Percentiles rank a stretch among this genome's conserved stretches.
Conservation (phyloP, 2,329 filamentous ascomycete genomes). For the Tolypocladium album region DNA sequence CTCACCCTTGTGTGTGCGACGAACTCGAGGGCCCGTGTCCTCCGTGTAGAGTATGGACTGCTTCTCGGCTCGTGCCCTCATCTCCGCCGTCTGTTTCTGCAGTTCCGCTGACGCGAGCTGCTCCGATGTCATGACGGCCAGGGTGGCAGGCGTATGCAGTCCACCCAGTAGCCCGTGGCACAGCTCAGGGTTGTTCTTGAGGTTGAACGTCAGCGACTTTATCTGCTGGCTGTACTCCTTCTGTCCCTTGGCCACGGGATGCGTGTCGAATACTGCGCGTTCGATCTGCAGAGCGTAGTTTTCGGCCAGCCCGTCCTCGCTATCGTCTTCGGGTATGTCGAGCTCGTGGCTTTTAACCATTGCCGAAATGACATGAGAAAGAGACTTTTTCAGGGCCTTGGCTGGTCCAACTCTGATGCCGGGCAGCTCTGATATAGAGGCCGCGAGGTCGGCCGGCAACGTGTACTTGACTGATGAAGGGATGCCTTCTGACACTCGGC, state of each 20-base stretch:
- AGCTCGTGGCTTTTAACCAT: conserved; percentile 58
- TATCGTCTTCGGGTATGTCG: conserved; percentile 50
- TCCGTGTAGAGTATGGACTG: conserved; percentile 76
- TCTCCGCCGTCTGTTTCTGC: conserved; percentile 63
- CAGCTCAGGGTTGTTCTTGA: conserved; percentile 79
- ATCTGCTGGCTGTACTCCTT: conserved; percentile 52
- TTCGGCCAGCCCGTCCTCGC: conserved; percentile 54
- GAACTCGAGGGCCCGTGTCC: conserved; percentile 60
- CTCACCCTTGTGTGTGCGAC: conserved; percentile 90
- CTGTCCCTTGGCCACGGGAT: conserved; percentile 32
- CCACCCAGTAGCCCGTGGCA: conserved; percentile 64
- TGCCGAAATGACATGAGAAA: conserved; percentile 53
- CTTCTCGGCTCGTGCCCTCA: conserved; percentile 70
- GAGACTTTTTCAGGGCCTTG: conserved; percentile 58
- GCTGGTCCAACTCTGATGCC: conserved; percentile 58
- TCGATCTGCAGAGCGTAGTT: conserved; percentile 71
- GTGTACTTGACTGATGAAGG: conserved; percentile 28
- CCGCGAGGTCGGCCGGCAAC: conserved; percentile 40
- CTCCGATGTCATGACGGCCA: conserved; percentile 81
- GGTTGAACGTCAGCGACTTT: conserved; percentile 70
- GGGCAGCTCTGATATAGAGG: conserved; percentile 44
- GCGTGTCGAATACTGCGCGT: conserved; percentile 50
- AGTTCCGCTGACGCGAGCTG: conserved; percentile 89
- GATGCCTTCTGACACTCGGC: conserved; percentile 41
- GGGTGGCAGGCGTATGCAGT: conserved; percentile 58